phyloP scores from a whole-genome alignment of 1,284 basidiomycete genomes.

The Boletellus dicymbophilus region DNA sequence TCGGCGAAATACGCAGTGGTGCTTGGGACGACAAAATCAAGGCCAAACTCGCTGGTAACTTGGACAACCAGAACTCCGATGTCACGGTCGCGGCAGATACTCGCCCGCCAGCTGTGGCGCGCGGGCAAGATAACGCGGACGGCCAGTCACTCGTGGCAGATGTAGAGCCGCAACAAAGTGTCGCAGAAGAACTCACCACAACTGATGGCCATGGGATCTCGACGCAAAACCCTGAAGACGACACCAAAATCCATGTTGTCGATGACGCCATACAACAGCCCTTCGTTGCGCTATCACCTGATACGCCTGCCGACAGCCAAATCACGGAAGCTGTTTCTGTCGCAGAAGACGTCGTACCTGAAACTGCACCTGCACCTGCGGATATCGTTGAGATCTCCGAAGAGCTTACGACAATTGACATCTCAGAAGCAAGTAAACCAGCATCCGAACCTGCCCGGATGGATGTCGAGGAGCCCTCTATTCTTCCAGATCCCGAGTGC shows the following conservation, averaged over 20 bases:
- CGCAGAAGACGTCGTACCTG: conserved; percentile 15
- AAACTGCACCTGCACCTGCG: conserved; percentile 3
- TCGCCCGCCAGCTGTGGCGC: conserved; percentile 2
- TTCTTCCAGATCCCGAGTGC: conserved; percentile 17
- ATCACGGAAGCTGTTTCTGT: conserved; percentile 6
- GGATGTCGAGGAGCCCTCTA: conserved; percentile 20
- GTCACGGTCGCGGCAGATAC: conserved; percentile 16
- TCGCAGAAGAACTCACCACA: conserved; percentile 2
- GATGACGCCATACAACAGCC: conserved; percentile 9
- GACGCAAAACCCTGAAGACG: conserved; percentile 8
- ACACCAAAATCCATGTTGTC: not conserved
- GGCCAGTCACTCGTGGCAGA: not conserved
- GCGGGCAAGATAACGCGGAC: not conserved
- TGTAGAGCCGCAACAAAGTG: conserved; percentile 11
- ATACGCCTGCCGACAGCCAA: conserved; percentile 8
- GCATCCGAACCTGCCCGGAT: conserved; percentile 7
- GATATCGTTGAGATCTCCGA: conserved; percentile 13
- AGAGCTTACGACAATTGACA: conserved; percentile 10
- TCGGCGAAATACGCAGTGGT: conserved; percentile 74
- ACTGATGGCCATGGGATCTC: conserved; percentile 1
- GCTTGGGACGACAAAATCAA: conserved; percentile 61
- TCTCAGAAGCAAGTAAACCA: conserved; percentile 5
- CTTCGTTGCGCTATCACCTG: not conserved
- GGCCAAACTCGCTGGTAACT: conserved; percentile 38
- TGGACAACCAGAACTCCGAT: conserved; percentile 3